Evolutionary conservation across 75 land plant species (phyloP).

Genomic region (Chamaecyparis obtusa): DNA sequence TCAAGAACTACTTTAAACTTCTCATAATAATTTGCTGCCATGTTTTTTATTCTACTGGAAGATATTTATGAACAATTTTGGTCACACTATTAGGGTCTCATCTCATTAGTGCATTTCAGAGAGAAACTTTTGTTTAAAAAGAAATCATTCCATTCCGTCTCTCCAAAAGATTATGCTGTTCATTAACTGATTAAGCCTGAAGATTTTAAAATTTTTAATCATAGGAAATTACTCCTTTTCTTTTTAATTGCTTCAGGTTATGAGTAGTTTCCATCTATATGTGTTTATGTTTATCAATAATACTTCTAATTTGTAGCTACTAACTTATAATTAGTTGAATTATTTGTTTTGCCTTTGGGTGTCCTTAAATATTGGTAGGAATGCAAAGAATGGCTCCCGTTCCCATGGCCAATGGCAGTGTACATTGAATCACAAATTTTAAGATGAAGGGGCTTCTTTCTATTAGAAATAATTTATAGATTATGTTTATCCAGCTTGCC

Average conservation of each 20-base stretch:
- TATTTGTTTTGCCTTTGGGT: not conserved
- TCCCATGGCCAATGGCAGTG: not conserved
- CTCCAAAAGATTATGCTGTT: not conserved
- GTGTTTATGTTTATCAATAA: not conserved
- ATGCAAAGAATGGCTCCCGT: not conserved
- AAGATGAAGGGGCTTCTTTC: not conserved
- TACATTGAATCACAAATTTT: not conserved
- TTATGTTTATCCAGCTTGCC: not conserved
- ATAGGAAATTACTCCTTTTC: not conserved
- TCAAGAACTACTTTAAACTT: not conserved
- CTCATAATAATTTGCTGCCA: not conserved
- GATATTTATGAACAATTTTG: not conserved
- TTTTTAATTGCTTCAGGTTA: not conserved
- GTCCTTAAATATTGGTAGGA: not conserved
- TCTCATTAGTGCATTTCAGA: not conserved
- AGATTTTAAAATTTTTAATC: not conserved
- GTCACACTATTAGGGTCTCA: not conserved
- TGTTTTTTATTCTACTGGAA: not conserved
- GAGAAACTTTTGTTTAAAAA: not conserved
- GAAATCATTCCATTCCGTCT: not conserved
- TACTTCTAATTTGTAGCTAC: not conserved
- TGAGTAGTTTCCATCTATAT: not conserved
- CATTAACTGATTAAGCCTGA: not conserved
- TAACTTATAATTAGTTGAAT: not conserved
- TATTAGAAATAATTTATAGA: not conserved